Percentiles rank a stretch among this genome's conserved stretches.
These are phyloP conservation scores for Parathielavia appendiculata DNA, from an alignment of 495 filamentous ascomycete genomes.

Conservation along the genomic window DNA sequence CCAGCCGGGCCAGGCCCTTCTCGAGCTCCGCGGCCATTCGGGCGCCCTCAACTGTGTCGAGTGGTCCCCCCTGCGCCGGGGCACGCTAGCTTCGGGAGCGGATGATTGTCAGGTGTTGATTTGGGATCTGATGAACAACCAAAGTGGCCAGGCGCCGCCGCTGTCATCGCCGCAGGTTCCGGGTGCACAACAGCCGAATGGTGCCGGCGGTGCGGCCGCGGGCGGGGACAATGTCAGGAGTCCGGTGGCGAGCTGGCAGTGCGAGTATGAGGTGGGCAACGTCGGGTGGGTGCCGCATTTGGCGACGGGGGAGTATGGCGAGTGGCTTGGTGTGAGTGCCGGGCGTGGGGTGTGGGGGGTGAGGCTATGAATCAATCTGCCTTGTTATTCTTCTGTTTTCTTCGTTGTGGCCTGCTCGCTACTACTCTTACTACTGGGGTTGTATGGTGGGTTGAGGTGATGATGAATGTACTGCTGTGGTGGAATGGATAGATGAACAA, in stretches of 20 bases:
- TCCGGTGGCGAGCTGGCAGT: slow-evolving; percentile 83
- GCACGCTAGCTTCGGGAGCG: slow-evolving; percentile 83
- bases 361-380: slow-evolving; percentile 14
- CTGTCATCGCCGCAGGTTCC: no score
- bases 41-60: slow-evolving; percentile 86
- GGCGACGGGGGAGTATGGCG: slow-evolving; percentile 63
- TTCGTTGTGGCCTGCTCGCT: background rate
- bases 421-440: no score
- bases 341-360: slow-evolving; percentile 85
- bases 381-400: no score
- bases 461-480: background rate
- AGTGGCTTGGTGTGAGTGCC: slow-evolving; percentile 92
- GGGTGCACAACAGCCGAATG: no score
- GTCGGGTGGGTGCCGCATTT: slow-evolving; percentile 89
- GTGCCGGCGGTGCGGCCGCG: slow-evolving; percentile 20
- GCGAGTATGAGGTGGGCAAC: slow-evolving; percentile 94
- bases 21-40: slow-evolving; percentile 89
- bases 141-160: no score
- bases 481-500: background rate
- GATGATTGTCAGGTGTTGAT: slow-evolving; percentile 88
- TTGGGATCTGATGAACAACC: slow-evolving; percentile 74
- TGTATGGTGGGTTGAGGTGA: background rate
- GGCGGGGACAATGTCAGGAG: slow-evolving; percentile 55
- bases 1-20: slow-evolving; percentile 89
- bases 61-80: slow-evolving; percentile 85